Conservation (phyloP, 2,329 filamentous ascomycete species). For the Pseudogymnoascus sp. region DNA sequence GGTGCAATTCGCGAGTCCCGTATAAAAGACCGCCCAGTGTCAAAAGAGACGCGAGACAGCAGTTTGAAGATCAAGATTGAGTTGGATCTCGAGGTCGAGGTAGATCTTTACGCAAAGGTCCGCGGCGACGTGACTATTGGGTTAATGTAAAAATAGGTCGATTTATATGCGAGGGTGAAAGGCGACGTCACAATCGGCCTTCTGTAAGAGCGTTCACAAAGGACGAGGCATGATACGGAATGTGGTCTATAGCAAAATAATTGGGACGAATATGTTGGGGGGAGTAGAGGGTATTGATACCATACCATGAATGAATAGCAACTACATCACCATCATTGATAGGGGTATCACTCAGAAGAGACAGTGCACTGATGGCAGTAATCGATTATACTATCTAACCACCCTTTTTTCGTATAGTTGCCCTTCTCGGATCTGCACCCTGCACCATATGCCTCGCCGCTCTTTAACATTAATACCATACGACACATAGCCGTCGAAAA, state of each 20-base stretch:
- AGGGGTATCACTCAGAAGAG: too few species aligned
- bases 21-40: slow-evolving; percentile 31
- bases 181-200: slow-evolving; percentile 17
- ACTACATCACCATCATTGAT: background rate
- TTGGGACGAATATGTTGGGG: too few species aligned
- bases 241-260: too few species aligned
- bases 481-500: too few species aligned
- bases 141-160: slow-evolving; percentile 23
- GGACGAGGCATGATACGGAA: too few species aligned
- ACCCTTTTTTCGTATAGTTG: too few species aligned
- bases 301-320: background rate
- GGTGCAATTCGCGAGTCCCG: slow-evolving; percentile 29
- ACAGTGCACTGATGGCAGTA: too few species aligned
- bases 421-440: too few species aligned
- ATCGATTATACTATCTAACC: too few species aligned
- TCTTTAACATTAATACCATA: too few species aligned
- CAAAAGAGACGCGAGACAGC: slow-evolving; percentile 30
- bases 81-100: slow-evolving; percentile 29
- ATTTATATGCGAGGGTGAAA: slow-evolving; percentile 18
- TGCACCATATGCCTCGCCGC: too few species aligned
- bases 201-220: background rate
- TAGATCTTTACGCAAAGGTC: slow-evolving; percentile 22
- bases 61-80: slow-evolving; percentile 35
- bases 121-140: slow-evolving; percentile 23
- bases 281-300: background rate